Evolutionary conservation across 179 eudicot species (phyloP).

Genomic region (Silene noctiflora): DNA sequence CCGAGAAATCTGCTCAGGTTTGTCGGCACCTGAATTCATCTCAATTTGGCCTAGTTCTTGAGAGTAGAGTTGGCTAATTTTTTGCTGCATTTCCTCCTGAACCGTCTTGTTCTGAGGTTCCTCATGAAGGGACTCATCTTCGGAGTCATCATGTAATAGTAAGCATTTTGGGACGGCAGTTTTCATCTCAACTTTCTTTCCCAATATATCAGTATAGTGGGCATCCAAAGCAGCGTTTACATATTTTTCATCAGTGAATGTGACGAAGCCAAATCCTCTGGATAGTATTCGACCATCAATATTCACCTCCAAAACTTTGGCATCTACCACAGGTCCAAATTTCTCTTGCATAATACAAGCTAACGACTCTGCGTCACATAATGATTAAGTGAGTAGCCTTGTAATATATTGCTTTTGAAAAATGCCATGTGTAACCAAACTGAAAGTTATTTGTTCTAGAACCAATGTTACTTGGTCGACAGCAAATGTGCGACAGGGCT

Average conservation of each 20-base stretch:
- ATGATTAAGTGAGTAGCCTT: background rate
- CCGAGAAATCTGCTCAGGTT: constrained; percentile 30
- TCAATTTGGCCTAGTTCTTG: constrained; percentile 16
- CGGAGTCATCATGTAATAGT: constrained; percentile 16
- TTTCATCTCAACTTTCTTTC: constrained; percentile 40
- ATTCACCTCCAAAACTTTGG: constrained; percentile 33
- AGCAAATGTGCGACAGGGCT: background rate
- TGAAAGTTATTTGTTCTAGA: background rate
- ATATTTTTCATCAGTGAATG: constrained; percentile 34
- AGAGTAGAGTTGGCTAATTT: background rate
- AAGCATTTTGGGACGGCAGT: constrained; percentile 30
- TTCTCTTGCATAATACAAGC: constrained; percentile 24
- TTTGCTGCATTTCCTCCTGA: constrained; percentile 20
- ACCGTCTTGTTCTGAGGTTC: constrained; percentile 16
- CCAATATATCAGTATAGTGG: constrained; percentile 35
- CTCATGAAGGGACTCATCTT: constrained; percentile 20
- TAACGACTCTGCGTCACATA: constrained; percentile 27
- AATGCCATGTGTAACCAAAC: background rate
- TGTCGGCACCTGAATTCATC: constrained; percentile 4
- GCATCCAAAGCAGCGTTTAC: constrained; percentile 36
- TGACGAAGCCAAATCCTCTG: constrained; percentile 41
- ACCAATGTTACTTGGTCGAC: background rate
- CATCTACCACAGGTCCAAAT: constrained; percentile 35
- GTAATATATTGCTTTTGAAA: background rate
- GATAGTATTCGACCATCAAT: constrained; percentile 23